A percentile compares a stretch with the other conserved stretches of the same genome.
Conservation (phyloP, 2,329 filamentous ascomycete genomes). For the Trichophyton rubrum region DNA sequence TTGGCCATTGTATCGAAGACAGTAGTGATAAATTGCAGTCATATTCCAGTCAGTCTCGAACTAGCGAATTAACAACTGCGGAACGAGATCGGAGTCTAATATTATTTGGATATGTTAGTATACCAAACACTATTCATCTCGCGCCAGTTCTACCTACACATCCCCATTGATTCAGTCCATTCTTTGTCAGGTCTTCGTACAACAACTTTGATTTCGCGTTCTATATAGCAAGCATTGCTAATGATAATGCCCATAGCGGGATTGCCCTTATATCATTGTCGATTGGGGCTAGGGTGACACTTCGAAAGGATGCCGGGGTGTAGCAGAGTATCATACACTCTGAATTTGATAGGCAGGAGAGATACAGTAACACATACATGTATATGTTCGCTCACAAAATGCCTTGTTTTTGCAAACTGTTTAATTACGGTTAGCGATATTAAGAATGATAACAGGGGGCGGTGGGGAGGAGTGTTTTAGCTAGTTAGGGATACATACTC, state of each 20-base stretch:
- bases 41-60: too few relatives aligned
- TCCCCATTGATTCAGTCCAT: background rate
- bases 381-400: conserved; percentile 12
- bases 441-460: background rate
- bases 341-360: background rate
- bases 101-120: background rate
- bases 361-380: background rate
- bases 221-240: background rate
- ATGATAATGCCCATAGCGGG: background rate
- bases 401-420: conserved; percentile 17
- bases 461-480: background rate
- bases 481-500: conserved; percentile 39
- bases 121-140: background rate
- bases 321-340: background rate
- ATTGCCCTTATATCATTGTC: background rate
- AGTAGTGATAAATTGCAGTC: too few relatives aligned
- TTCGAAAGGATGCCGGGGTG: background rate
- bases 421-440: conserved; percentile 9
- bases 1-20: too few relatives aligned
- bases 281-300: background rate
- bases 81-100: background rate
- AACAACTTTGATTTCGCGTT: background rate
- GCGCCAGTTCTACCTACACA: background rate
- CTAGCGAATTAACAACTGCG: too few relatives aligned
- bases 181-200: background rate